A percentile compares a stretch with the other conserved stretches of the same genome.
Evolutionary conservation across 805 yeast genomes (phyloP).

Genomic region (Spathaspora boniae): DNA sequence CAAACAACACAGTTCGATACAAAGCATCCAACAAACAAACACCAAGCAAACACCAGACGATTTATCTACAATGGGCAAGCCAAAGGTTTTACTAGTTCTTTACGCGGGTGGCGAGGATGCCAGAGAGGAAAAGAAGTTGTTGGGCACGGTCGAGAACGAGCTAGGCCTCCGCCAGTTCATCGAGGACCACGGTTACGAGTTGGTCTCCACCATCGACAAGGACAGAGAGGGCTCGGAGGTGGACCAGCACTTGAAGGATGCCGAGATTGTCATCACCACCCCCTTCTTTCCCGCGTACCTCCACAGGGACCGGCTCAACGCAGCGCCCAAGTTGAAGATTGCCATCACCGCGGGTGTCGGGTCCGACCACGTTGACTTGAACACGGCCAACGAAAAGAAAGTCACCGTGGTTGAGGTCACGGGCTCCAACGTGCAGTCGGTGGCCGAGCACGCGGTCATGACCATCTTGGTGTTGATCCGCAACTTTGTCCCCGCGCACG

Average conservation of each 20-base stretch:
- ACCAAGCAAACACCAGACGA: neutral
- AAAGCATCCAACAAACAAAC: neutral
- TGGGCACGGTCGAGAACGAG: conserved; percentile 74
- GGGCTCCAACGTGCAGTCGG: conserved; percentile 76
- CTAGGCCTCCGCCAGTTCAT: conserved; percentile 66
- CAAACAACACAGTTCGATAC: neutral
- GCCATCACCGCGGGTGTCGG: conserved; percentile 84
- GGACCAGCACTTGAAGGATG: conserved; percentile 64
- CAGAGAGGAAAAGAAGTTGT: conserved; percentile 52
- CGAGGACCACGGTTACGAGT: conserved; percentile 62
- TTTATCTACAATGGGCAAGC: conserved; percentile 18
- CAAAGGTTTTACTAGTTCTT: conserved; percentile 51
- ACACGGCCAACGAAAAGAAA: conserved; percentile 59
- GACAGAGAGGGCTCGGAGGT: conserved; percentile 58
- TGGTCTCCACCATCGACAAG: conserved; percentile 64
- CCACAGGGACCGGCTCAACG: conserved; percentile 59
- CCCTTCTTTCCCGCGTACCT: conserved; percentile 83
- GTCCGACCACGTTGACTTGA: conserved; percentile 74
- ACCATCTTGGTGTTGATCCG: conserved; percentile 68
- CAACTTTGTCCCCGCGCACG: conserved; percentile 77
- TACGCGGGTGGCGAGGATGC: conserved; percentile 62
- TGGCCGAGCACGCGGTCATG: conserved; percentile 78
- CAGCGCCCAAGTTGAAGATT: conserved; percentile 68
- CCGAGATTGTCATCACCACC: conserved; percentile 75
- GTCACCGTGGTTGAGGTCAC: conserved; percentile 77